Conservation (phyloP, 495 filamentous ascomycete species). For the Neurospora tetraspora region DNA sequence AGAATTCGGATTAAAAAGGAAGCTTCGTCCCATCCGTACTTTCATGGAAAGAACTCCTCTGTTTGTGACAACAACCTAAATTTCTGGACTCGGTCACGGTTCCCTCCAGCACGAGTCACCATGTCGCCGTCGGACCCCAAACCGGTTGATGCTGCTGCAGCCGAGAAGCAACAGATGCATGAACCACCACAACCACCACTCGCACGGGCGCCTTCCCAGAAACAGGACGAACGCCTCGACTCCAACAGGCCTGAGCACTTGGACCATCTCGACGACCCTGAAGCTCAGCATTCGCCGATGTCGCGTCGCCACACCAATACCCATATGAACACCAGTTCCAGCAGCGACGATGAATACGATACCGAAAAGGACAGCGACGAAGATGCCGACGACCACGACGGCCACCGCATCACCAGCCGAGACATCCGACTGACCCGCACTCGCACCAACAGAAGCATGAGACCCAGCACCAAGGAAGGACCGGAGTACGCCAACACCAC, state of each 20-base stretch:
- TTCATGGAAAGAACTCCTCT: not conserved
- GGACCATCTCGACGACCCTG: not conserved
- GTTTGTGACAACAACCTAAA: not conserved
- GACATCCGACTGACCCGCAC: conserved; percentile 8
- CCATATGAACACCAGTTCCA: not conserved
- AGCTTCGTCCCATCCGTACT: not conserved
- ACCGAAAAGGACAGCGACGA: conserved; percentile 1
- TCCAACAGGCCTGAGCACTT: not conserved
- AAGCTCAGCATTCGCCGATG: not conserved
- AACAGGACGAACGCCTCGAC: not conserved
- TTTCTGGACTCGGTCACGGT: not conserved
- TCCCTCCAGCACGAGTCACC: not conserved
- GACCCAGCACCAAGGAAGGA: not conserved
- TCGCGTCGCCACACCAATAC: not conserved
- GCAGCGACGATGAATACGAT: not conserved
- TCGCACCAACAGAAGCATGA: conserved; percentile 1
- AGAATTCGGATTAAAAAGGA: not conserved
- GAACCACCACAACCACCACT: not conserved
- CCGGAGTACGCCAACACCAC: conserved; percentile 10
- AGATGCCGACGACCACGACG: conserved; percentile 10
- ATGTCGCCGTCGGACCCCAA: not conserved
- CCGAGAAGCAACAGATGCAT: not conserved
- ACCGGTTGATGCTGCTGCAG: not conserved
- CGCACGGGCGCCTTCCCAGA: not conserved
- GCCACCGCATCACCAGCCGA: conserved; percentile 12